Conservation (phyloP, 192 early-diverging fungal species). For the Geosiphon pyriformis region DNA sequence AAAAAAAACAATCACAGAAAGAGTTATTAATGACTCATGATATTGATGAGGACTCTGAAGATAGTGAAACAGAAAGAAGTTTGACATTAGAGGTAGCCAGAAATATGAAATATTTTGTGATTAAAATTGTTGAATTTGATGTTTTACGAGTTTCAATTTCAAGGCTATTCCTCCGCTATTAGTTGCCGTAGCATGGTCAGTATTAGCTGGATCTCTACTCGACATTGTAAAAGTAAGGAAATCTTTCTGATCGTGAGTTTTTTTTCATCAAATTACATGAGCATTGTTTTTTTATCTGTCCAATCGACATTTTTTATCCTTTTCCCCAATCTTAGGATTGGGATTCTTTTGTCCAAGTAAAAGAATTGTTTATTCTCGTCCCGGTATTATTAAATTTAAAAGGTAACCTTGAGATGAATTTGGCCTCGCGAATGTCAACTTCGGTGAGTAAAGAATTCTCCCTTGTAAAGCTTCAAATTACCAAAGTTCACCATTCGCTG, state of each 20-base stretch:
- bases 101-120: background rate
- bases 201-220: conserved; percentile 66
- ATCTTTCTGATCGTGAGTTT: background rate
- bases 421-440: conserved; percentile 82
- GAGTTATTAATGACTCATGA: no score
- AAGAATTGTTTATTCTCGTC: conserved; percentile 80
- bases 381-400: conserved; percentile 83
- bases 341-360: conserved; percentile 59
- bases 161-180: conserved; percentile 62
- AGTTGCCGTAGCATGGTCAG: conserved; percentile 63
- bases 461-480: no score
- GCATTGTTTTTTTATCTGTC: background rate
- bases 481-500: no score
- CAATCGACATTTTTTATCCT: background rate
- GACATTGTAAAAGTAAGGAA: conserved; percentile 54
- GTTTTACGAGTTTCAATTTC: background rate
- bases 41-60: background rate
- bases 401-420: conserved; percentile 88
- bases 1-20: background rate
- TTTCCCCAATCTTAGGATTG: conserved; percentile 42
- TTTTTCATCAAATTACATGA: background rate
- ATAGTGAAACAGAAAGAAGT: background rate
- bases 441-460: conserved; percentile 43
- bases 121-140: background rate
- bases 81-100: conserved; percentile 12